Conservation (phyloP, 2,329 filamentous ascomycete genomes). For the Albifimbria verrucaria region DNA sequence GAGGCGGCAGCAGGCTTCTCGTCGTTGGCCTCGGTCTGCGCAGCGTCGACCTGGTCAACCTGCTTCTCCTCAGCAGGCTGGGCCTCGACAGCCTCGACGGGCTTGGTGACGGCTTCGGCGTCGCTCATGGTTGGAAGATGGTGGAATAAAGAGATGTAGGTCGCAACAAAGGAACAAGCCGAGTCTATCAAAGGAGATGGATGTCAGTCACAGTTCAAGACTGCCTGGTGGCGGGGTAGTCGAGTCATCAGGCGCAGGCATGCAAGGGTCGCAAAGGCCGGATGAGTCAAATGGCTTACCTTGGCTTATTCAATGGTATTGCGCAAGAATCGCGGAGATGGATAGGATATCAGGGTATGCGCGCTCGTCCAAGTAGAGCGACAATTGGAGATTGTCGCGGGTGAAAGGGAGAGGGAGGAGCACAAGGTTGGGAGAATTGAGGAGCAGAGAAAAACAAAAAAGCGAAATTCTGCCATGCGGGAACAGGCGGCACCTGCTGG, state of each 20-base stretch:
- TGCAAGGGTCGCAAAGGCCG: no score
- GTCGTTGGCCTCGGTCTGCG: conserved; percentile 19
- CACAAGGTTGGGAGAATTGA: neutral
- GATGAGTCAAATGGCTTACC: no score
- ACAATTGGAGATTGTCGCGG: no score
- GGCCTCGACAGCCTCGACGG: conserved; percentile 22
- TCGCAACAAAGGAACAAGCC: conserved; percentile 7
- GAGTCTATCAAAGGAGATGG: conserved; percentile 1
- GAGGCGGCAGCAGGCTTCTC: conserved; percentile 19
- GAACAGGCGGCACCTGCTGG: neutral
- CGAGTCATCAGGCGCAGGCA: conserved; percentile 26
- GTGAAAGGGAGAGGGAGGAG: neutral
- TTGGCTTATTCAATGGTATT: no score
- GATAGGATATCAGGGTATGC: no score
- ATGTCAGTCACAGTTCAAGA: conserved; percentile 8
- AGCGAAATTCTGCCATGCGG: conserved; percentile 7
- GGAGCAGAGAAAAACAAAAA: conserved; percentile 4
- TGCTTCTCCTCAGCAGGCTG: conserved; percentile 21
- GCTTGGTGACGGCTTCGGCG: conserved; percentile 35
- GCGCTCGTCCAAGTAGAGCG: no score
- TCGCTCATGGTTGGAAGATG: conserved; percentile 33
- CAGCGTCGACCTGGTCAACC: conserved; percentile 18
- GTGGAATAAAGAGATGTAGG: conserved; percentile 4
- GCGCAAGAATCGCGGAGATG: no score
- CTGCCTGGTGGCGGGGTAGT: conserved; percentile 24